Evolutionary conservation across 441 rosid species (phyloP), one percentile per base, ranked within the genome.

Genomic region (Cnidoscolus chayamansa): DNA sequence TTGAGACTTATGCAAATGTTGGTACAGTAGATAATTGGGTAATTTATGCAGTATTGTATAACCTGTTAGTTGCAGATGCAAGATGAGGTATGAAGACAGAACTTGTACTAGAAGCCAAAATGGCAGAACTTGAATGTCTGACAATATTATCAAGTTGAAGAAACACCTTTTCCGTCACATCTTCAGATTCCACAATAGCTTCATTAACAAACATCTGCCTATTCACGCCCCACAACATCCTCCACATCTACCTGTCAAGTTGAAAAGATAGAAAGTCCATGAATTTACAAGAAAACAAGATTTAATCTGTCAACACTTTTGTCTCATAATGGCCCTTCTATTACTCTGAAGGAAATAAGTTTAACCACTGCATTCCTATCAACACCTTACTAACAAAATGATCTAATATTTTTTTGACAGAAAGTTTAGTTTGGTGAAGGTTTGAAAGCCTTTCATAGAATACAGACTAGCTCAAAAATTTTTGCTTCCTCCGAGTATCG

Each of bases 121-220:
- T 84, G 12, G 93, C 85, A 72, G 90, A 84, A 55, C 79, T 68
- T 79, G 90, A 90, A 2, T 25, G 0, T 25, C 25, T 25, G 25
- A 84, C 77, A 43, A 87, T 78, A 83, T 75, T 83, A 77, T 90
- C 93, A 6, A 93, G 68, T 47, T 87, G 84, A 49, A 72, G 35
- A 72, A 91, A 91, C 79, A 91, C 76, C 71, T 78, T 86, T 79
- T 84, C 88, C 89, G 91, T 91, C 45, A 81, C 83, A 51, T 81
- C 90, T 81, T 93, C 96, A 1, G 96, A 88, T 78, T 93, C 98
- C 70, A 89, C 81, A 48, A 93, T 91, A 54, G 98, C 98, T 84
- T 91, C 97, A 58, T 89, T 73, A 19, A 88, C 80, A 35, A 89
- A 89, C 71, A 86, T 93, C 98, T 0, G 86, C 87, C 1, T 80